A percentile compares a stretch with the other conserved stretches of the same genome.
Evolutionary conservation across 768 basidiomycete genomes (phyloP).

Genomic region (Mycena belliarum): DNA sequence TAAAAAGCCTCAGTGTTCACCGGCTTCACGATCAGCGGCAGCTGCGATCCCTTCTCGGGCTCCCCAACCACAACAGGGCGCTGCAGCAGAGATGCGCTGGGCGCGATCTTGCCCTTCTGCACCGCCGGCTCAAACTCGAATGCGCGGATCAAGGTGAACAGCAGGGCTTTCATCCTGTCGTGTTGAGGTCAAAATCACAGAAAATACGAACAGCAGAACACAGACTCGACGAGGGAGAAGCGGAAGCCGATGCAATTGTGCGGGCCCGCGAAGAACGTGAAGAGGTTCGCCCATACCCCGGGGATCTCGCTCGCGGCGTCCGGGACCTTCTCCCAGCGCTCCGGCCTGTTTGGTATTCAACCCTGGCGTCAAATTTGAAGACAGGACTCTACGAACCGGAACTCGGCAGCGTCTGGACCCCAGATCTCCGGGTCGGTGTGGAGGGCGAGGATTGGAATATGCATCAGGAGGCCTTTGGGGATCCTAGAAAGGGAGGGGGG

Average conservation of each 20-base stretch:
- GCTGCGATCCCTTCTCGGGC: no score
- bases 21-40: not conserved
- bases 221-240: not conserved
- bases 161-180: not conserved
- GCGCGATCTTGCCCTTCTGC: no score
- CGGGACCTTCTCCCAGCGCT: no score
- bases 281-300: constrained; percentile 32
- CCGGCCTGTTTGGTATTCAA: not conserved
- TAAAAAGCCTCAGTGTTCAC: no score
- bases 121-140: not conserved
- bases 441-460: not conserved
- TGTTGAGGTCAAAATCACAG: not conserved
- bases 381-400: not conserved
- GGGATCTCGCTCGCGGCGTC: not conserved
- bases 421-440: constrained; percentile 21
- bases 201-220: not conserved
- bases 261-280: constrained; percentile 61
- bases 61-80: no score
- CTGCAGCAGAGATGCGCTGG: no score
- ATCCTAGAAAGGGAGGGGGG: not conserved
- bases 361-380: not conserved
- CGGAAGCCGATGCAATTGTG: not conserved
- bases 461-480: not conserved
- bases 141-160: not conserved
- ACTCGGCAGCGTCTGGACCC: not conserved